Conservation (phyloP, 306 rosid genomes). For the Quercus variabilis region DNA sequence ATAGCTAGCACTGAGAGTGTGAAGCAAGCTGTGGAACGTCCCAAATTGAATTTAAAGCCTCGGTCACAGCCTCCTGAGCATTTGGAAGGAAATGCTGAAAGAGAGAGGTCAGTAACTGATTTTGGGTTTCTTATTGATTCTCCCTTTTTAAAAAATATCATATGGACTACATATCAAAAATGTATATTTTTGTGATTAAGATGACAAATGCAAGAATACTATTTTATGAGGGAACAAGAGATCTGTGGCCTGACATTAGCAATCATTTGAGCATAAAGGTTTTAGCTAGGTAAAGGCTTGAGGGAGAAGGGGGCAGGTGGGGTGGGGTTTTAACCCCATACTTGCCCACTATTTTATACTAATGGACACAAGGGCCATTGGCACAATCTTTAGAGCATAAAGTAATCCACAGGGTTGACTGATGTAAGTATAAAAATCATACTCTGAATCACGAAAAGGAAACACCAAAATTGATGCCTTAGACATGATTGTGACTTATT, state of each 20-base stretch:
- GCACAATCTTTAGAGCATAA: not conserved
- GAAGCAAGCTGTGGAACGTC: conserved; percentile 67
- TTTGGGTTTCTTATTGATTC: conserved; percentile 11
- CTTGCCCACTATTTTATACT: too few species aligned
- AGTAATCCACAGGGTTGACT: not conserved
- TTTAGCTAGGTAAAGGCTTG: too few species aligned
- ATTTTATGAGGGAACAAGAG: not conserved
- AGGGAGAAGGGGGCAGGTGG: too few species aligned
- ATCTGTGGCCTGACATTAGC: not conserved
- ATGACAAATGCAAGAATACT: not conserved
- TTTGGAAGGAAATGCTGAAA: conserved; percentile 51
- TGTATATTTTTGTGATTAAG: not conserved
- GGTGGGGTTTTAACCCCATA: too few species aligned
- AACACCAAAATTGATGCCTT: too few species aligned
- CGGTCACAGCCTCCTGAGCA: conserved; percentile 65
- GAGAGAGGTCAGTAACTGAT: conserved; percentile 60
- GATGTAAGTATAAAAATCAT: not conserved
- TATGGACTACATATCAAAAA: too few species aligned
- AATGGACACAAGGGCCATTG: too few species aligned
- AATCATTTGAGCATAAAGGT: too few species aligned
- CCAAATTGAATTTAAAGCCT: conserved; percentile 87
- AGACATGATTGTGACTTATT: too few species aligned
- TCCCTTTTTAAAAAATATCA: not conserved
- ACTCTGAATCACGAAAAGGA: not conserved
- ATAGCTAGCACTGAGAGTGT: conserved; percentile 52